Percentiles rank a stretch among this genome's conserved stretches.
These are phyloP conservation scores for Talaromyces rugulosus DNA, from an alignment of 2,329 filamentous ascomycete genomes.

Conservation along the genomic window DNA sequence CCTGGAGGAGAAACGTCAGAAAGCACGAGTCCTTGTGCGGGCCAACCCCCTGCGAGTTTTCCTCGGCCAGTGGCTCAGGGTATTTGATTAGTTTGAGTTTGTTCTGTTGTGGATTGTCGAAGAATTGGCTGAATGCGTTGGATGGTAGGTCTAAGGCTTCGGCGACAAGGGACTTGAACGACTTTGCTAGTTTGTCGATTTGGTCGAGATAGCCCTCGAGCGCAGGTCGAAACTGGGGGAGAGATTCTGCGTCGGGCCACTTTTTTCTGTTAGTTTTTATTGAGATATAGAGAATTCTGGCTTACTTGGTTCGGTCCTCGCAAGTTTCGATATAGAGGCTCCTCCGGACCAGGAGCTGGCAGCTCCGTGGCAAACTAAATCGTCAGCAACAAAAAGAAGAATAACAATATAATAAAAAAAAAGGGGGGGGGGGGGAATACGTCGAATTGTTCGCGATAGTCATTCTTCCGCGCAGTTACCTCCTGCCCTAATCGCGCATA, in stretches of 20 bases:
- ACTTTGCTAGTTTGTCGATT: constrained; percentile 21
- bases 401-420: background rate
- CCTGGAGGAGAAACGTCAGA: constrained; percentile 48
- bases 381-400: background rate
- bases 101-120: constrained; percentile 31
- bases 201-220: constrained; percentile 28
- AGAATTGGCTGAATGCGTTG: constrained; percentile 27
- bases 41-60: constrained; percentile 36
- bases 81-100: constrained; percentile 43
- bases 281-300: background rate
- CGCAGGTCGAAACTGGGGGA: constrained; percentile 28
- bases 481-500: constrained; percentile 33
- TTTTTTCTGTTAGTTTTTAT: constrained; percentile 9
- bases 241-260: constrained; percentile 30
- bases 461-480: constrained; percentile 28
- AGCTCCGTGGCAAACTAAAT: constrained; percentile 33
- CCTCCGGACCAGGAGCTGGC: constrained; percentile 28
- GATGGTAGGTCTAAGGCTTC: constrained; percentile 28
- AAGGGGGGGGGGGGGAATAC: constrained; percentile 14
- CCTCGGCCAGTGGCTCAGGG: constrained; percentile 15
- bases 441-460: constrained; percentile 35
- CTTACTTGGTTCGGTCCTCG: constrained; percentile 32
- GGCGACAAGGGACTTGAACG: constrained; percentile 28
- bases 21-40: constrained; percentile 49
- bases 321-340: constrained; percentile 33